A percentile compares a stretch with the other conserved stretches of the same genome.
These are phyloP conservation scores for Athelia psychrophila DNA, from an alignment of 1,284 basidiomycete species.

Conservation along the genomic window DNA sequence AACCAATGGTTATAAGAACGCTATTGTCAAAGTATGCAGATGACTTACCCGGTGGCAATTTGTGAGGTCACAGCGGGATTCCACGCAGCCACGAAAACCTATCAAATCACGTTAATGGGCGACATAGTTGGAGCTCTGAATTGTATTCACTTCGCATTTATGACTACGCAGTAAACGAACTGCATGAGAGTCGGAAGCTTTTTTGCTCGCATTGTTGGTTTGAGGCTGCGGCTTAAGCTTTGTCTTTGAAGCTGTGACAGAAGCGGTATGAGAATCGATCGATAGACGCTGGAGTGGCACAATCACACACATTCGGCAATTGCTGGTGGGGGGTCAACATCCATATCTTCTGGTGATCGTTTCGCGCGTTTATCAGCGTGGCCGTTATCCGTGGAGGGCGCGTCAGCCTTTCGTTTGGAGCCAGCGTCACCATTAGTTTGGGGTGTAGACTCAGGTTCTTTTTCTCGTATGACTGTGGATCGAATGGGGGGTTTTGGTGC, in stretches of 20 bases:
- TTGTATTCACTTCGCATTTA: slow-evolving; percentile 51
- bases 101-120: slow-evolving; percentile 4
- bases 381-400: slow-evolving; percentile 38
- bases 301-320: slow-evolving; percentile 16
- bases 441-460: not conserved
- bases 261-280: too few species aligned
- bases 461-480: not conserved
- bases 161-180: slow-evolving; percentile 57
- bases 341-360: slow-evolving; percentile 41
- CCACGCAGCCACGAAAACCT: slow-evolving; percentile 83
- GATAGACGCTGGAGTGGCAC: too few species aligned
- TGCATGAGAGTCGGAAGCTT: slow-evolving; percentile 30
- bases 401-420: slow-evolving; percentile 47
- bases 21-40: slow-evolving; percentile 2
- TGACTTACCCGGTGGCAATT: slow-evolving; percentile 70
- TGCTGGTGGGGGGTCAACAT: slow-evolving; percentile 25
- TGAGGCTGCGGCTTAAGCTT: not conserved
- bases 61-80: slow-evolving; percentile 63
- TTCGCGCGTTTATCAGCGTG: slow-evolving; percentile 52
- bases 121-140: not conserved
- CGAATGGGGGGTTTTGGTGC: not conserved
- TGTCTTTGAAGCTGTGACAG: not conserved
- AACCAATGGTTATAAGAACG: slow-evolving; percentile 5
- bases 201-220: not conserved
- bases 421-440: slow-evolving; percentile 9